Evolutionary conservation across 345 rosid species (phyloP).

Genomic region (Alliaria petiolata): DNA sequence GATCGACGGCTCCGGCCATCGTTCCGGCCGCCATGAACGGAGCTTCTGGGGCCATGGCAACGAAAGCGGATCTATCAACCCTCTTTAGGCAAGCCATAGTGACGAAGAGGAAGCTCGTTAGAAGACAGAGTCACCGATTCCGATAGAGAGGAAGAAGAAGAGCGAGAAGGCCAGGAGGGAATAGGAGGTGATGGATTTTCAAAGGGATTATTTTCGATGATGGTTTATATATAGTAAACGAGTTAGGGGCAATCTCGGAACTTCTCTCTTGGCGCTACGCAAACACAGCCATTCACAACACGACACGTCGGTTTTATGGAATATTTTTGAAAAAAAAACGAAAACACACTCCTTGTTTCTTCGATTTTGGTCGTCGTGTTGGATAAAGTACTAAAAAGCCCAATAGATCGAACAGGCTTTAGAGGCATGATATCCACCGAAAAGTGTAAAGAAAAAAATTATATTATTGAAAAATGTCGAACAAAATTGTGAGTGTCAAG

Average conservation of each 20-base stretch:
- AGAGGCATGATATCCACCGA: neutral
- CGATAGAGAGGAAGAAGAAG: neutral
- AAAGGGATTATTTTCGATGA: neutral
- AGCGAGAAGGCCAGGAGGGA: neutral
- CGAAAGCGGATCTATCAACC: slow-evolving; percentile 76
- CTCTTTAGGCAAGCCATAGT: slow-evolving; percentile 79
- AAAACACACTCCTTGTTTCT: too few species aligned
- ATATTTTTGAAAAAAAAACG: neutral
- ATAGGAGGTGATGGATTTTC: neutral
- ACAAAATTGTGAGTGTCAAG: neutral
- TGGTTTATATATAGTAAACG: neutral
- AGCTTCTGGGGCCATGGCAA: slow-evolving; percentile 56
- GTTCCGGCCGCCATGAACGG: slow-evolving; percentile 54
- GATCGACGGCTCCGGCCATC: slow-evolving; percentile 93
- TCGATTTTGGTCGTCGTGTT: too few species aligned
- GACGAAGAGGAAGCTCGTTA: too few species aligned
- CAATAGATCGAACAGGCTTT: neutral
- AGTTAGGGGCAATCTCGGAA: neutral
- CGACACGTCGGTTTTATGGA: neutral
- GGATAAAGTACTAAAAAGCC: neutral
- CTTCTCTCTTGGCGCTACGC: neutral
- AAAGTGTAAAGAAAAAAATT: too few species aligned
- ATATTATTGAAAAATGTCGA: neutral
- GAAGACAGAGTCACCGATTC: neutral
- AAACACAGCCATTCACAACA: neutral